Conservation (phyloP, 2,329 filamentous ascomycete species). For the Onygenales sp. region DNA sequence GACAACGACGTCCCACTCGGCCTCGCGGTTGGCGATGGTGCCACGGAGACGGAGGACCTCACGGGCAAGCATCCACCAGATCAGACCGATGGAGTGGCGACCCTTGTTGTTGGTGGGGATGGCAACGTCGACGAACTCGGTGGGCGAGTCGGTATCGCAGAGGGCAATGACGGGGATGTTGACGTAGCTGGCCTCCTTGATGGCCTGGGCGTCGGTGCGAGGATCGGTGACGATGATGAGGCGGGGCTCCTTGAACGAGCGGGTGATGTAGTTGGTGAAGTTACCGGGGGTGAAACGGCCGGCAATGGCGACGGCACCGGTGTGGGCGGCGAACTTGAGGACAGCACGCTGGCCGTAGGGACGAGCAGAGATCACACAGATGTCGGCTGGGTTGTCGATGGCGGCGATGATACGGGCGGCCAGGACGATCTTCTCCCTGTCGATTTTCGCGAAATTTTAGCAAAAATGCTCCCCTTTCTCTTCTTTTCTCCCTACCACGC, state of each 20-base stretch:
- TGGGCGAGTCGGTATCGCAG: conserved; percentile 97
- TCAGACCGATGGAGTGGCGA: conserved; percentile 93
- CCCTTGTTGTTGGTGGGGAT: conserved; percentile 99
- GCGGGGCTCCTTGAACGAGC: conserved; percentile 99
- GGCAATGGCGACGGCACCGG: conserved; percentile 93
- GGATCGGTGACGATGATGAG: conserved; percentile 99
- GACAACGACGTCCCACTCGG: conserved; percentile 98
- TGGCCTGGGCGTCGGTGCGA: conserved; percentile 98
- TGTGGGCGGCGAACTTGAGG: conserved; percentile 99
- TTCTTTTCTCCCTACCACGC: neutral
- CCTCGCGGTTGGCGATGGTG: conserved; percentile 90
- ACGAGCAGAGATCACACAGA: conserved; percentile 98
- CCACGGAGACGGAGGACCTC: conserved; percentile 98
- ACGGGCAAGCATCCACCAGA: conserved; percentile 99
- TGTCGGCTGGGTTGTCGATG: conserved; percentile 98
- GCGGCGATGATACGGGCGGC: conserved; percentile 97
- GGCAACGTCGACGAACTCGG: conserved; percentile 98
- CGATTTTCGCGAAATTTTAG: conserved; percentile 10
- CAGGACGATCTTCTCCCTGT: conserved; percentile 98
- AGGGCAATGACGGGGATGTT: conserved; percentile 99
- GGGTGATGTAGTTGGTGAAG: conserved; percentile 99
- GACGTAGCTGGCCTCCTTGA: conserved; percentile 99
- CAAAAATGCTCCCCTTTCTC: conserved; percentile 1
- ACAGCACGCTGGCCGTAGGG: conserved; percentile 99
- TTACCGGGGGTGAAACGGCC: conserved; percentile 99